Evolutionary conservation across 2,329 filamentous ascomycete genomes (phyloP), one percentile per base, ranked within the genome.

Genomic region (Cladophialophora carrionii): DNA sequence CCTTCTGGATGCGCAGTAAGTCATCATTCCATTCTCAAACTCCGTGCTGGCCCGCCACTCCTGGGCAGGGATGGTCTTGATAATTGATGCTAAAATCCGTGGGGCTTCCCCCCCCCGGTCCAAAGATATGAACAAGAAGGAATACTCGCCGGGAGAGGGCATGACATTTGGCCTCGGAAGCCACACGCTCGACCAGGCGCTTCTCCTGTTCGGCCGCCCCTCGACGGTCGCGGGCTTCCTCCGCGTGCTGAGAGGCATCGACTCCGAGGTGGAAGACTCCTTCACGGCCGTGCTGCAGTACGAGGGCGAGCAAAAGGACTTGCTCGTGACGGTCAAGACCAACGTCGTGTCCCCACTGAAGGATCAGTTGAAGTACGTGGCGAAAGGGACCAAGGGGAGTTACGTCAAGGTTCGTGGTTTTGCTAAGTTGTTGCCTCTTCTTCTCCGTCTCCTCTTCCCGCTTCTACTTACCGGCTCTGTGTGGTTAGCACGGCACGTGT

Each of bases 101-200:
- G 17, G 37, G n/a, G n/a, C n/a, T n/a, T n/a, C n/a, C 37, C 37
- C 37, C 7, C 5, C 26, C 6, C 26, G n/a, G n/a, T n/a, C n/a
- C n/a, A 41, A 43, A 43, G 37, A 56, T 29, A 61, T 61, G 66
- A 66, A 57, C 9, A 62, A 92, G 80, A 84, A 82, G 49, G 80
- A 89, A 63, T 78, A 81, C 34, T 84, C 88, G 20, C 81, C 87
- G 10, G 90, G 87, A 12, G 87, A 88, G 41, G 88, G 89, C 41
- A 87, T 82, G 48, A 79, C 92, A 29, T 92, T 88, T 73, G 90
- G 92, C 72, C 81, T 93, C 1, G 90, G 65, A 46, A 86, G 88
- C 6, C 90, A 94, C 75, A 80, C 92, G 52, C 80, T 92, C 57
- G 90, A 94, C 76, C 90, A 93, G 78, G 86, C 83, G 1, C 89